Conservation (phyloP, 2,329 filamentous ascomycete species). For the Aspergillus spinulosporus region DNA sequence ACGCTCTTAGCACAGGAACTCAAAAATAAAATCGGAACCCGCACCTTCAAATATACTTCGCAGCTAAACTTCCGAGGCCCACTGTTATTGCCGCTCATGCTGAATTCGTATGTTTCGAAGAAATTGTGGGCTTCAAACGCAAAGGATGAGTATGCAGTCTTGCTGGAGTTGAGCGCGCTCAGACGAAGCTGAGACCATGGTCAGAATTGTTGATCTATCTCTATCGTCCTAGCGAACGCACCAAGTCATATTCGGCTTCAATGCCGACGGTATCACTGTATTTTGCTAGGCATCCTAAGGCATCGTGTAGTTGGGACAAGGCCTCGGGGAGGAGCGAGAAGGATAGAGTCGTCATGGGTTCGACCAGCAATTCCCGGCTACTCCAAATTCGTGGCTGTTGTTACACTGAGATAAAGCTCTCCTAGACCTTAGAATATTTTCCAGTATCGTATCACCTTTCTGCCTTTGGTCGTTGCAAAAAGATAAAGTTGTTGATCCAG, state of each 20-base stretch:
- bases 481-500: background rate
- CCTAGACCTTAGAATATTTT: background rate
- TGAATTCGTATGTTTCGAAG: conserved; percentile 61
- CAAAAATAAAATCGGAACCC: background rate
- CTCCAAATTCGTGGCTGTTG: background rate
- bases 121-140: conserved; percentile 56
- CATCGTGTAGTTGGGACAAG: conserved; percentile 58
- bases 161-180: conserved; percentile 62
- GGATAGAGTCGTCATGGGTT: conserved; percentile 37
- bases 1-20: background rate
- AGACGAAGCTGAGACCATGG: conserved; percentile 52
- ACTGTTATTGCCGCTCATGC: conserved; percentile 24
- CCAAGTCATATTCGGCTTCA: conserved; percentile 59
- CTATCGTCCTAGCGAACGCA: background rate
- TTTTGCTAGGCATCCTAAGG: conserved; percentile 61
- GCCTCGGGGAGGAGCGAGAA: conserved; percentile 60
- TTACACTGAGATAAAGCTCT: background rate
- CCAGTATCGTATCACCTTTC: background rate
- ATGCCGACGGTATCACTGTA: conserved; percentile 64
- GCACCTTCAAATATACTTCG: conserved; percentile 59
- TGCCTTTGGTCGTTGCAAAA: background rate
- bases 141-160: conserved; percentile 64
- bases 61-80: conserved; percentile 53
- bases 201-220: conserved; percentile 10
- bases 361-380: conserved; percentile 6